Base-by-base conservation (phyloP, 306 rosid genomes). In the Abrus precatorius region DNA sequence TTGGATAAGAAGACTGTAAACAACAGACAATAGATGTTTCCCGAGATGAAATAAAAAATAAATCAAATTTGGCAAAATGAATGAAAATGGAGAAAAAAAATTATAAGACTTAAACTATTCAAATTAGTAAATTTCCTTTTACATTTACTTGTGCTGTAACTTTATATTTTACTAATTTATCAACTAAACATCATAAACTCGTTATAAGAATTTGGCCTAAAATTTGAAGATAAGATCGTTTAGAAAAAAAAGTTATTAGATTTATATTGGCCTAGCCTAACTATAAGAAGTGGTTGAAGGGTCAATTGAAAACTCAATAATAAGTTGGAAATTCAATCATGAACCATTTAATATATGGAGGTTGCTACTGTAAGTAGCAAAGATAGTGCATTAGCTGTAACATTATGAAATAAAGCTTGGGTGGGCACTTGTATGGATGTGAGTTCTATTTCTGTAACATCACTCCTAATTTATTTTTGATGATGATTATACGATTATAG, bases 221-320 rank as follows among this genome's bases (percentile, higher is more conserved):
- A 63, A 47, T 33, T 29, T 69, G 6, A 10, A 29, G 57, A 47
- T 5, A 68, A 30, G 41, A 47, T 47, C 14, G 2, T 45, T 28
- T 30, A 10, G 43, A 69, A 29, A 69, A 27, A 0, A 36, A 13
- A 38, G 5, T 44, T 8, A 68, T 9, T 28, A 68, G 28, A 32
- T 14, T 40, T 64, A 13, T 3, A 40, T 65, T 65, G 27, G 40
- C 77, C 50, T 14, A 14, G 34, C 65, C 52, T 43, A 72, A 53
- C 60, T 38, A 72, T 36, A 54, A 5, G 36, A 73, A 73, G 54
- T 73, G 54, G 66, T 55, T 73, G 40, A 61, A 73, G 14, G 36
- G 38, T 54, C 54, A 27, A 32, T 36, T 27, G 40, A 55, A 20
- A 53, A 72, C 28, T 9, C 27, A 14, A 29, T 45, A 3, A 50